Evolutionary conservation across 495 filamentous ascomycete genomes (phyloP), one percentile per base, ranked within the genome.

Genomic region (Usnea hakonensis): DNA sequence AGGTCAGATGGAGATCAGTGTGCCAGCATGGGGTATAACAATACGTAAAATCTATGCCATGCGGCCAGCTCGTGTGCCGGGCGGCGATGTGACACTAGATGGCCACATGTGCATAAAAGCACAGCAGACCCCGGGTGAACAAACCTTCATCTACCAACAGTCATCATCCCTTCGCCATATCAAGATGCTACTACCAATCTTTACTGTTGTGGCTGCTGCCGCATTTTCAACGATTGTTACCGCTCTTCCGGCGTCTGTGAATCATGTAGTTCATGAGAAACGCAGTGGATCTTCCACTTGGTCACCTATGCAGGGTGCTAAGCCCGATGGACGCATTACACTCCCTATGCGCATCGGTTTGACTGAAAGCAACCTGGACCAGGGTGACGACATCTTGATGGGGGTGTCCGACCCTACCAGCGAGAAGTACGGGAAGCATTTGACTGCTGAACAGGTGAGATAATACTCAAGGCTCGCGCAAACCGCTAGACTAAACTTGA

Each of bases 341-440:
- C 72, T 85, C 21, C 80, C 81, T 1, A 76, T 85, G 23, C 76
- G 81, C 55, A 83, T 85, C 53, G 83, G 81, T 7, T 67, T 85
- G 64, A 73, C 74, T 9, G 81, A 85, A 69, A 73, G 73, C 33
- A 84, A 84, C 55, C 60, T 84, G 33, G 76, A 83, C 54, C 67
- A 69, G 32, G 81, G 75, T 1, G 78, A 84, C 63, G 78, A 80
- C 16, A 76, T 81, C 35, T 71, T 85, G 10, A 83, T 83, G 79
- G 72, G 78, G 43, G 71, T 84, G 70, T 83, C 71, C 19, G 69
- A 73, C 40, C 77, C 77, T 0, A 53, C 63, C 10, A 85, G 82
- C 0, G 65, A 73, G 7, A 80, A 76, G 46, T 85, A 80, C 64
- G 83, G 83, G 7, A 74, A 83, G 59, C 76, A 85, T 65, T 72